Conservation (phyloP, 2,329 filamentous ascomycete species). For the Polytolypa hystricis region DNA sequence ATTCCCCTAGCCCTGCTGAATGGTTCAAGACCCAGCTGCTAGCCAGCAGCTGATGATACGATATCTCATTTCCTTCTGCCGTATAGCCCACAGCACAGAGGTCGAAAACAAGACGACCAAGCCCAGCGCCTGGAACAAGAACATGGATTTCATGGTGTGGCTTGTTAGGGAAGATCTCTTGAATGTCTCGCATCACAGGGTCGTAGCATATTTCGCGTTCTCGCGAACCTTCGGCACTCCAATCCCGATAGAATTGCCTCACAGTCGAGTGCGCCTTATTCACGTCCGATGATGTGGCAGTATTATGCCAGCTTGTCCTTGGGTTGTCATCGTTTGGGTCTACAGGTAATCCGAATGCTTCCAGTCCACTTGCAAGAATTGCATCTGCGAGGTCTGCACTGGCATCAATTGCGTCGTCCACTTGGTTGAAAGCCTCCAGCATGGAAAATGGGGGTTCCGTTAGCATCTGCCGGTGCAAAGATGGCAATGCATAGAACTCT, state of each 20-base stretch:
- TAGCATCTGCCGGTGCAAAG: slow-evolving; percentile 72
- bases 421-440: slow-evolving; percentile 61
- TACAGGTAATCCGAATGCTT: slow-evolving; percentile 50
- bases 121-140: slow-evolving; percentile 78
- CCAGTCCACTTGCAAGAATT: slow-evolving; percentile 60
- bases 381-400: slow-evolving; percentile 75
- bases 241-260: slow-evolving; percentile 89
- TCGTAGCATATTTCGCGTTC: slow-evolving; percentile 71
- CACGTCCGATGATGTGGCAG: slow-evolving; percentile 62
- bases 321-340: slow-evolving; percentile 28
- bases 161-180: slow-evolving; percentile 32
- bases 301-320: slow-evolving; percentile 53
- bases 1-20: slow-evolving; percentile 48
- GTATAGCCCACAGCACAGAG: slow-evolving; percentile 61
- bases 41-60: slow-evolving; percentile 88
- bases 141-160: slow-evolving; percentile 46
- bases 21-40: slow-evolving; percentile 50
- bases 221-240: slow-evolving; percentile 63
- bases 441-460: slow-evolving; percentile 72
- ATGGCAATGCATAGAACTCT: slow-evolving; percentile 83
- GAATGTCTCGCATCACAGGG: slow-evolving; percentile 58
- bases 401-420: slow-evolving; percentile 78
- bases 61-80: slow-evolving; percentile 88
- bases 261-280: slow-evolving; percentile 90
- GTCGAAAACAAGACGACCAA: slow-evolving; percentile 83